Percentiles rank a stretch among this genome's conserved stretches.
Evolutionary conservation across 345 rosid species (phyloP).

Genomic region (Turnera subulata): DNA sequence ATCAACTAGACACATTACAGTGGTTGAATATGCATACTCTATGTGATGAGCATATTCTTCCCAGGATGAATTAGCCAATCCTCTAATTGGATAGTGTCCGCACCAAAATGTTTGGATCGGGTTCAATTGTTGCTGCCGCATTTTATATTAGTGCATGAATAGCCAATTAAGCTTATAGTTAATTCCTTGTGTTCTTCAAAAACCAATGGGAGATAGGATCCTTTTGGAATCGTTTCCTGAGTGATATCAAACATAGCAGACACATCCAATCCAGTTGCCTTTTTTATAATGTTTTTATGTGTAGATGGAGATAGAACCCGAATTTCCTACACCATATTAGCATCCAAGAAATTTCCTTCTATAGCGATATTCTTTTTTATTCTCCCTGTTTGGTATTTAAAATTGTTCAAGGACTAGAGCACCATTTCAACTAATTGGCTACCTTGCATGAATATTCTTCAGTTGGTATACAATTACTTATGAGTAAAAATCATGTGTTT

Average conservation of each 20-base stretch:
- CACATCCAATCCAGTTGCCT: too few species aligned
- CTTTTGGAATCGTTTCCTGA: neutral
- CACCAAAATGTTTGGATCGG: too few species aligned
- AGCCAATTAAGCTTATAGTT: too few species aligned
- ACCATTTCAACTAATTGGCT: neutral
- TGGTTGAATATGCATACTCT: too few species aligned
- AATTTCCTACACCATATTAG: neutral
- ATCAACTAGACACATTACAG: too few species aligned
- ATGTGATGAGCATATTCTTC: too few species aligned
- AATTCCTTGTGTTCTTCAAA: neutral
- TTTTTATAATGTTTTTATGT: too few species aligned
- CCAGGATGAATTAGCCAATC: too few species aligned
- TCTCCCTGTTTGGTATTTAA: neutral
- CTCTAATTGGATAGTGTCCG: too few species aligned
- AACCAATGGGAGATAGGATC: neutral
- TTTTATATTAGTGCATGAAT: too few species aligned
- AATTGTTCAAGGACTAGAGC: neutral
- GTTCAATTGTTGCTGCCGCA: too few species aligned
- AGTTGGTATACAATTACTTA: neutral
- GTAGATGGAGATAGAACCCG: too few species aligned
- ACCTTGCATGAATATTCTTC: slow-evolving; percentile 2
- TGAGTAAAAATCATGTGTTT: neutral
- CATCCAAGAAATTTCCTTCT: slow-evolving; percentile 10
- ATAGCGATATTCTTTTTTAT: neutral
- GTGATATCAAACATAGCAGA: neutral